These are phyloP conservation scores for Ophiosphaerella herpotricha DNA, from an alignment of 2,329 filamentous ascomycete genomes.

Conservation along the genomic window DNA sequence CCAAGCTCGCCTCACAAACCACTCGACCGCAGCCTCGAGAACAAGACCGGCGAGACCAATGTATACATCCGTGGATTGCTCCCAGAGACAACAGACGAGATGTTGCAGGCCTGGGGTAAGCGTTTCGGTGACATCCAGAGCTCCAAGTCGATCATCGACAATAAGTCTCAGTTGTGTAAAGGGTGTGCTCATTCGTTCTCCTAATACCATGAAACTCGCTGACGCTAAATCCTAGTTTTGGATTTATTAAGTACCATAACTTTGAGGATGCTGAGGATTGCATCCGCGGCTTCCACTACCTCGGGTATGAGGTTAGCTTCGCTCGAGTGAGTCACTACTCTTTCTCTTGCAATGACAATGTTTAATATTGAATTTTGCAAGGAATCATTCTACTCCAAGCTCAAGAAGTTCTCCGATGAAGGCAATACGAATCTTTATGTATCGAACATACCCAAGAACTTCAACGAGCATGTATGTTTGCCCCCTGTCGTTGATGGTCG, in stretches of 20 bases:
- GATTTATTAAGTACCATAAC: constrained; percentile 93
- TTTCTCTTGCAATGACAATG: neutral
- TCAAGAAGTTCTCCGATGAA: constrained; percentile 93
- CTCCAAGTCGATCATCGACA: constrained; percentile 98
- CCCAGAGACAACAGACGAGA: constrained; percentile 91
- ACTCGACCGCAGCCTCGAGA: constrained; percentile 91
- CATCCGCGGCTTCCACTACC: constrained; percentile 91
- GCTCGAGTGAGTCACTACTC: constrained; percentile 69
- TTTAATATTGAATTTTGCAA: constrained; percentile 20
- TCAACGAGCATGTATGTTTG: constrained; percentile 80
- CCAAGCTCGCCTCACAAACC: constrained; percentile 85
- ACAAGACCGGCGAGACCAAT: constrained; percentile 93
- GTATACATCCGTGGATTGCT: constrained; percentile 97
- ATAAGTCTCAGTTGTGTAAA: constrained; percentile 91
- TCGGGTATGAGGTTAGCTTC: constrained; percentile 97
- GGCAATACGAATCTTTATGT: constrained; percentile 95
- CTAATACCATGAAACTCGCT: constrained; percentile 1
- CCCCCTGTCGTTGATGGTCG: neutral
- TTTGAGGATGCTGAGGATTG: constrained; percentile 90
- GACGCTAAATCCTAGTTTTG: constrained; percentile 67
- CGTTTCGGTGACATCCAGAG: constrained; percentile 94
- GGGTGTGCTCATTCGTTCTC: constrained; percentile 62
- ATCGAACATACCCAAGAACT: constrained; percentile 89
- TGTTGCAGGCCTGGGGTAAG: constrained; percentile 78
- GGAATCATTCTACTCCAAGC: constrained; percentile 96